Evolutionary conservation across 2,329 filamentous ascomycete species (phyloP).

Genomic region (Aspergillus tubingensis): DNA sequence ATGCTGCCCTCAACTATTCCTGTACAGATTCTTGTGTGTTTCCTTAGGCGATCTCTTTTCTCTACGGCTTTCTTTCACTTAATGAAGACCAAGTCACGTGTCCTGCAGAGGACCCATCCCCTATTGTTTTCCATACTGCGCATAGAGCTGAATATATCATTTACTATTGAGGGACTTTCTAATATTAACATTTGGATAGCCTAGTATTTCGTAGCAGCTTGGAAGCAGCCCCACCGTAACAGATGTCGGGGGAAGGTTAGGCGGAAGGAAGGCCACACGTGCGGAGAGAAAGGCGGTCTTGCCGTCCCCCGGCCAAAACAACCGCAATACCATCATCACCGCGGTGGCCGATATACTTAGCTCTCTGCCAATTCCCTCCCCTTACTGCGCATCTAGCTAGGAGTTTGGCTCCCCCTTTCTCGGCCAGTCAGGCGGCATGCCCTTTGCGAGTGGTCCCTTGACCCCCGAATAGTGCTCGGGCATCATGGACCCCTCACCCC

Average conservation of each 20-base stretch:
- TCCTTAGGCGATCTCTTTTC: not conserved
- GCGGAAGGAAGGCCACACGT: not conserved
- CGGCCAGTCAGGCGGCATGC: constrained; percentile 32
- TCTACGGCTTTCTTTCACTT: not conserved
- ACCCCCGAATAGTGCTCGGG: constrained; percentile 30
- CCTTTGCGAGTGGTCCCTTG: constrained; percentile 17
- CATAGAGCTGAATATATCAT: not conserved
- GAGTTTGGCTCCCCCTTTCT: constrained; percentile 7
- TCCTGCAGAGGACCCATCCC: not conserved
- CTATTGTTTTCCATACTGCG: not conserved
- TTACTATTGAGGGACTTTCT: too few species aligned
- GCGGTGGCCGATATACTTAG: not conserved
- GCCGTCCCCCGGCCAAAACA: constrained; percentile 1
- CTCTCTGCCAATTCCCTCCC: not conserved
- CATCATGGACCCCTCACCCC: constrained; percentile 45
- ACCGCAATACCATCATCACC: not conserved
- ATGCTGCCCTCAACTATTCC: not conserved
- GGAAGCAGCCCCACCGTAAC: not conserved
- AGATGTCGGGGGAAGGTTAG: not conserved
- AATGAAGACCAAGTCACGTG: constrained; percentile 5
- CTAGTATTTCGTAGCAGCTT: too few species aligned
- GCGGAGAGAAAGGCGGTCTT: constrained; percentile 5
- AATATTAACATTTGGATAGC: too few species aligned
- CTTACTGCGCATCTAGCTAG: not conserved
- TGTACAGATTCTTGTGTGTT: constrained; percentile 5